phyloP scores from a whole-genome alignment of 768 basidiomycete species.

The Xerocomellus chrysenteron region DNA sequence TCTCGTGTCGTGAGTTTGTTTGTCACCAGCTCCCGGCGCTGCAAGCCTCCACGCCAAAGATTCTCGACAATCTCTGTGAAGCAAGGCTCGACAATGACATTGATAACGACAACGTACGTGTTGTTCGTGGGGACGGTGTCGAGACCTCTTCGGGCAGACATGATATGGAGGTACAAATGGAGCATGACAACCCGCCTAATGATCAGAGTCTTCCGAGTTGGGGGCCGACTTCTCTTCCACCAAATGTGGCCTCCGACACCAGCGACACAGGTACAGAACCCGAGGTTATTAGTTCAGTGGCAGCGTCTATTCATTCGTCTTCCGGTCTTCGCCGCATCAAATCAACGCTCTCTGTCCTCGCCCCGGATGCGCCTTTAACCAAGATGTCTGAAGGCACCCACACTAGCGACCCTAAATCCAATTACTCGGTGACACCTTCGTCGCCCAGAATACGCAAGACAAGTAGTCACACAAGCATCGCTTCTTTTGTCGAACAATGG shows the following conservation, averaged over 20 bases:
- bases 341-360: constrained; percentile 31
- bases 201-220: constrained; percentile 53
- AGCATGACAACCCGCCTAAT: constrained; percentile 20
- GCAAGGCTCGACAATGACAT: constrained; percentile 67
- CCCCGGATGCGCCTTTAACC: constrained; percentile 16
- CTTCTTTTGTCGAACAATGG: constrained; percentile 61
- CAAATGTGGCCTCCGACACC: constrained; percentile 2
- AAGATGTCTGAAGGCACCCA: constrained; percentile 9
- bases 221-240: constrained; percentile 31
- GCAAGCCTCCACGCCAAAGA: constrained; percentile 49
- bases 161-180: constrained; percentile 40
- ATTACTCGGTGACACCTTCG: constrained; percentile 35
- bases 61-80: constrained; percentile 55
- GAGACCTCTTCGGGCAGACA: constrained; percentile 45
- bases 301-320: constrained; percentile 12
- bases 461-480: constrained; percentile 56
- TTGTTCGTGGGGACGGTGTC: constrained; percentile 75
- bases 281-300: constrained; percentile 7
- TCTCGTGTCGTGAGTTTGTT: constrained; percentile 70
- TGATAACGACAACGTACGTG: constrained; percentile 58
- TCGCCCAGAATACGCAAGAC: constrained; percentile 49
- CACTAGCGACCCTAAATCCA: constrained; percentile 14
- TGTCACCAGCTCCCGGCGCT: constrained; percentile 54
- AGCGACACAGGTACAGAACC: constrained; percentile 1
- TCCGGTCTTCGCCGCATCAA: constrained; percentile 29